Base-by-base conservation (phyloP, 2,329 filamentous ascomycete species). In the Colletotrichum sp. region DNA sequence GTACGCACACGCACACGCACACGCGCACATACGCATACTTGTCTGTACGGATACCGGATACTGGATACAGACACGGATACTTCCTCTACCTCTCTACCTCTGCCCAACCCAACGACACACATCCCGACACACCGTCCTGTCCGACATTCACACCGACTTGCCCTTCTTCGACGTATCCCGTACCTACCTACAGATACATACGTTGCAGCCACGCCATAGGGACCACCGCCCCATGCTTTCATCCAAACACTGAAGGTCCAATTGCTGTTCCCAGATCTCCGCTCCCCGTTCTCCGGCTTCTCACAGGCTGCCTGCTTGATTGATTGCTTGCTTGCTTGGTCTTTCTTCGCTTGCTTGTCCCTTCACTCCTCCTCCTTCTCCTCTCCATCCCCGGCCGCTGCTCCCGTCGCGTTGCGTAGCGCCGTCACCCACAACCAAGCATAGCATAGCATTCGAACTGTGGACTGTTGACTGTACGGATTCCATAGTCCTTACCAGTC, bases 101-200 rank as follows among this genome's bases (percentile, higher is more conserved):
- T 34, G 10, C 48, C 69, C 52, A 73, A 21, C 48, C 69, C 52
- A 73, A 61, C 55, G 55, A 67, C 52, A 39, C 48, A 59, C 69
- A 72, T 43, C 61, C 63, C 63, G 32, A 64, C 68, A 59, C 59
- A 57, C 72, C 65, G 66, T 71, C 72, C 21, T 76, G 65, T 72
- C 74, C 66, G 71, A 71, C 74, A 66, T 76, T 74, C 71, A 67
- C 74, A 75, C 71, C 74, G 71, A 76, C 74, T 59, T 75, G 5
- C 57, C 34, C 34, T 43, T 64, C 34, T 28, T 65, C 66, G 48
- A 59, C 65, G 43, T 64, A 70, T 60, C 34, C 66, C 26, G 36
- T 13, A 36, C 48, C 64, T 63, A 21, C 64, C 18, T 57, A 52
- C 65, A 30, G 34, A 57, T 63, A 21, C 70, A 24, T 57, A 52